Evolutionary conservation across 495 filamentous ascomycete species (phyloP), one percentile per base, ranked within the genome.

Genomic region (Neurospora sp.): DNA sequence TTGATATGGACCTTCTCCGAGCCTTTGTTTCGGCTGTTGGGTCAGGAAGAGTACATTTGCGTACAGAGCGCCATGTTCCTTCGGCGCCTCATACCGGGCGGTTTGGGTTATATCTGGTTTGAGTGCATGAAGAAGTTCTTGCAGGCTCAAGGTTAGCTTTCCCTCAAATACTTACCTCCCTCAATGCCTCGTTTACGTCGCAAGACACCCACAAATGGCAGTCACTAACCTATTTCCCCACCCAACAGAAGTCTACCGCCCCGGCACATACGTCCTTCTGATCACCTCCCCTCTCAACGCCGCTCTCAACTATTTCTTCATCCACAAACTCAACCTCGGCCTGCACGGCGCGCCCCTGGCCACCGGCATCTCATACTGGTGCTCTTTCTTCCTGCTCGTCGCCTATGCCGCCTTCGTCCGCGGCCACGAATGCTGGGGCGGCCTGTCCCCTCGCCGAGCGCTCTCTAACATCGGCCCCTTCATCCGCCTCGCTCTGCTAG

Each of bases 121-220:
- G 94, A 97, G 80, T 83, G 89, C 15, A 90, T 93, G 88, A 97
- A 97, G 82, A 97, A 97, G 81, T 97, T 90, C 77, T 83, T 97
- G 17, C 94, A 97, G 80, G 94, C 94, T 4, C 94, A 97, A 85
- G 92, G 91, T 92, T 83, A 34, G 76, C 37, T 37, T 62, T 39
- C 8, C 70, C 34, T 36, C 15, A 34, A 3, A 3, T 31, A 39
- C 38, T 19, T 70, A 31, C 8, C 36, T 38, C 42, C 13, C 38
- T 75, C 17, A 69, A 31, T 17, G 28, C 28, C 11, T 34, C 28
- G 28, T 62, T 17, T 1, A 62, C 0, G 17, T 0, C 13, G 24
- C 1, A 48, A 2, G 6, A 28, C 21, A 24, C 11, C 48, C 48
- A 0, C 5, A 13, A 54, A 5, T 54, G 48, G 4, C 21, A 28